Base-by-base conservation (phyloP, 1,284 basidiomycete genomes). In the Puccinia novopanici region DNA sequence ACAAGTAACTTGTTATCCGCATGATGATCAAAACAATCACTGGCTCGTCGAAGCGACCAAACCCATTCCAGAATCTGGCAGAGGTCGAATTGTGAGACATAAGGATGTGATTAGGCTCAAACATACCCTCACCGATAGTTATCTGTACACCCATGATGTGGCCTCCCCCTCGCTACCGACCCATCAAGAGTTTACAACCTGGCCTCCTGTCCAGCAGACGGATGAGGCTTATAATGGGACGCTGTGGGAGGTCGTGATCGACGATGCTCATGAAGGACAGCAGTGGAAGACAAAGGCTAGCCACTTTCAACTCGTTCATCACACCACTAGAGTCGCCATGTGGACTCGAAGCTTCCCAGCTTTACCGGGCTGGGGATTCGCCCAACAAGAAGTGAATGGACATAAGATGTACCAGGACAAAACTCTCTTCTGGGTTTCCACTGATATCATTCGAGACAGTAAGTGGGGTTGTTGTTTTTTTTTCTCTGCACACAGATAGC, bases 181-280 rank as follows among this genome's bases (percentile, higher is more conserved):
- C 55, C 98, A 99, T 86, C 94, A 98, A 86, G 97, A 99, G 86
- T 95, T 99, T 86, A 99, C 95, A 3, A 96, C 95, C 0, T 91
- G 91, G 89, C 86, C 90, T 15, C 87, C 89, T 81, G 50, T 84
- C 84, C 2, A 19, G 13, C 13, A 45, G 50, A 50, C 52, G 3
- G 84, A 86, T 30, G 88, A 89, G 5, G 89, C 91, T 55, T 89
- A 92, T 85, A 81, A 83, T 71, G 95, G 97, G 82, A 97, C 94
- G 0, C 88, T 93, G 19, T 98, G 97, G 89, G 88, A 90, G 84
- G 84, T 98, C 27, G 86, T 89, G 15, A 88, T 98, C 55, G 87
- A 89, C 63, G 92, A 94, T 71, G 91, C 89, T 0, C 88, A 90
- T 82, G 89, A 92, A 42, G 92, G 92, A 17, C 90, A 93, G 82